Conservation (phyloP, 129 eudicot genomes). For the Tanacetum coccineum region DNA sequence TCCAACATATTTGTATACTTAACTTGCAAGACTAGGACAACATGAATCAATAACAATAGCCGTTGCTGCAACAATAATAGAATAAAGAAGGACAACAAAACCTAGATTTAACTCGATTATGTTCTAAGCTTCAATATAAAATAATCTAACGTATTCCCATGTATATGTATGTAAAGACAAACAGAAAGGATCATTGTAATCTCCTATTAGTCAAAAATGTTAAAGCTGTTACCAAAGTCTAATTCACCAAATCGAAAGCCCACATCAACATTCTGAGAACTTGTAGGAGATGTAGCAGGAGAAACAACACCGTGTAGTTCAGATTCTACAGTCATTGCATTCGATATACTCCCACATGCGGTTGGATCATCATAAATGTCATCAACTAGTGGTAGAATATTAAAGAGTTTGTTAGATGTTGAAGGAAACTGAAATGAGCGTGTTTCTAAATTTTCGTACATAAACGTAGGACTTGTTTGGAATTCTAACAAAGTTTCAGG, state of each 20-base stretch:
- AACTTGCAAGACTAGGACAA: too few relatives aligned
- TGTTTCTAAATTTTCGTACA: constrained; percentile 15
- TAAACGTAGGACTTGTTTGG: constrained; percentile 25
- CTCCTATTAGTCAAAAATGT: constrained; percentile 15
- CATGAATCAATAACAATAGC: too few relatives aligned
- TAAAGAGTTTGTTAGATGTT: constrained; percentile 19
- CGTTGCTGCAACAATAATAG: too few relatives aligned
- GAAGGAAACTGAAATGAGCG: constrained; percentile 30
- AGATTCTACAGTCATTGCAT: constrained; percentile 18
- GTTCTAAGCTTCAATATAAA: not conserved
- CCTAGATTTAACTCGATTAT: too few relatives aligned
- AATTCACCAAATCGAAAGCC: constrained; percentile 34
- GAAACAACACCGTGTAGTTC: constrained; percentile 37
- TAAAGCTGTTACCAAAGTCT: constrained; percentile 36
- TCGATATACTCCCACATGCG: constrained; percentile 24
- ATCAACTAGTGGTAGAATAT: not conserved
- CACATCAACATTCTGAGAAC: constrained; percentile 24
- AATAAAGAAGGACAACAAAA: too few relatives aligned
- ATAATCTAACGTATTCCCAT: not conserved
- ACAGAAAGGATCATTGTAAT: not conserved
- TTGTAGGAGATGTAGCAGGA: constrained; percentile 34
- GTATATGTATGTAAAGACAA: not conserved
- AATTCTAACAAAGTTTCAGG: constrained; percentile 23
- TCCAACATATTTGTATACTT: too few relatives aligned
- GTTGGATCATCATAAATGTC: constrained; percentile 27